Evolutionary conservation across 2,329 filamentous ascomycete species (phyloP).

Genomic region (Penicillium sclerotiorum): DNA sequence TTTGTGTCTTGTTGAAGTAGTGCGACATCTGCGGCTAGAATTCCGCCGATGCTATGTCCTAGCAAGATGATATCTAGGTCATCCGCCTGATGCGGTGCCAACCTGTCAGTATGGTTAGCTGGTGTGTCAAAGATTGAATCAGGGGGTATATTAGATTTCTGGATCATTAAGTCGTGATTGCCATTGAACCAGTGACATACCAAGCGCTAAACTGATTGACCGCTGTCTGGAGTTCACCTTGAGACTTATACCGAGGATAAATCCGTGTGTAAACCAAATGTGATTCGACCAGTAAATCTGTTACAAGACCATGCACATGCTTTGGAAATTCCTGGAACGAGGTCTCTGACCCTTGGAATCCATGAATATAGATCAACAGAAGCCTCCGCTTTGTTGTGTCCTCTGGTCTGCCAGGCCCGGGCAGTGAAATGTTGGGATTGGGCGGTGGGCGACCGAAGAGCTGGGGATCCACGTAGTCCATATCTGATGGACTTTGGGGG

Average conservation of each 20-base stretch:
- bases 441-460: conserved; percentile 6
- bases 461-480: conserved; percentile 13
- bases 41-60: conserved; percentile 87
- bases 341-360: conserved; percentile 85
- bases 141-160: no score
- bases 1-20: conserved; percentile 51
- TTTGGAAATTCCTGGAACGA: conserved; percentile 87
- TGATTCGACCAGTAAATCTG: conserved; percentile 66
- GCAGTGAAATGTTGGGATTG: conserved; percentile 14
- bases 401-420: conserved; percentile 5
- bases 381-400: conserved; percentile 45
- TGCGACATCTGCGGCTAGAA: conserved; percentile 77
- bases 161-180: no score
- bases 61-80: conserved; percentile 79
- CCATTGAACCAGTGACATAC: conserved; percentile 43
- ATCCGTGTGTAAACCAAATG: conserved; percentile 83
- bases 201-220: conserved; percentile 82
- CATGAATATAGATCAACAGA: conserved; percentile 82
- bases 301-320: conserved; percentile 77
- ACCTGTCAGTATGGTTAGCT: conserved; percentile 46
- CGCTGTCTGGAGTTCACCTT: conserved; percentile 60
- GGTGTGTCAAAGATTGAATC: no score
- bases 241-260: conserved; percentile 47
- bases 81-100: conserved; percentile 72
- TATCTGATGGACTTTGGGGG: not conserved